Base-by-base conservation (phyloP, 2,329 filamentous ascomycete genomes). In the Beauveria asiatica region DNA sequence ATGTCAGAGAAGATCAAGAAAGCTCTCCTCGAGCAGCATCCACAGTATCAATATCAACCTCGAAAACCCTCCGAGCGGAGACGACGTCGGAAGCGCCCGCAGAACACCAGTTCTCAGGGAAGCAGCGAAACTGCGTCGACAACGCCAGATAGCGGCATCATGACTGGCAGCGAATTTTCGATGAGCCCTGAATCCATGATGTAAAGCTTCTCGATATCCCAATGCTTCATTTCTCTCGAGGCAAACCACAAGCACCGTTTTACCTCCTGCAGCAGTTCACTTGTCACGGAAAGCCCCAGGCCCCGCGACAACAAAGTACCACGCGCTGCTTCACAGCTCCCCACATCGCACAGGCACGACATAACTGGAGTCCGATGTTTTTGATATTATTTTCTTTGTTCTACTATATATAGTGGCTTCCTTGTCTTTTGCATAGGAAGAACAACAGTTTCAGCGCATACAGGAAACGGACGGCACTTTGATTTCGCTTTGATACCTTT, bases 31-130 rank as follows among this genome's bases (percentile, higher is more conserved):
- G 58, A 65, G 23, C 63, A 63, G 30, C 64, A 75, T 54, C 75
- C 75, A 0, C 64, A 72, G 53, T 77, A 77, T 65, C 71, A 72
- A 59, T 77, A 77, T 63, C 62, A 65, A 8, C 73, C 74, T 54
- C 73, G 74, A 6, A 72, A 69, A 59, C 64, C 70, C 33, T 63
- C 61, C 11, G 68, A 70, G 62, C 67, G 64, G 48, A 63, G 61
- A 41, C 62, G 66, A 19, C 68, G 67, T 21, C 55, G 62, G 21
- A 27, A 58, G 42, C 53, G 53, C 42, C 17, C 23, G 25, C 52
- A 55, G 42, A 42, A 46, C 33, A 42, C 41, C 13, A 57, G 57
- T 13, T 23, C 60, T 27, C 56, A 59, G 21, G 27, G 27, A 9
- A 46, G 57, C 39, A 55, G 50, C 19, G 57, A 55, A 51, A 51